Evolutionary conservation across 2,329 filamentous ascomycete genomes (phyloP), one percentile per base, ranked within the genome.

Genomic region (Septoria petroselini): DNA sequence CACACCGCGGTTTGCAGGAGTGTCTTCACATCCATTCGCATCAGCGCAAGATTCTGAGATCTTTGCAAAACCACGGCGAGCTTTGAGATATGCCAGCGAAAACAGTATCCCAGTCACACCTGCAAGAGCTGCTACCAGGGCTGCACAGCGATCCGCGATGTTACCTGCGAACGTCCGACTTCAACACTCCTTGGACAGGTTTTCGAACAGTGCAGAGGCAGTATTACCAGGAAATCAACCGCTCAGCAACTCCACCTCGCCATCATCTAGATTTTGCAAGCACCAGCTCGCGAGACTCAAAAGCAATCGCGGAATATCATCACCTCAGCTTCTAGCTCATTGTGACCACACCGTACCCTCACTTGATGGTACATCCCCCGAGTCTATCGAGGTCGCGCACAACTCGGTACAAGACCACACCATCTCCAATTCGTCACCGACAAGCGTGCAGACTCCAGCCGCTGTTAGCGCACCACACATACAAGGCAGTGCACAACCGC

Each of bases 11-110:
- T 61, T 59, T 27, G 57, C 40, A 6, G 41, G 51, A 4, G 33
- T 62, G 17, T 45, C 50, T 1, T 42, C 52, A 4, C 64, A 67
- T 53, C 65, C 65, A 2, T 61, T 66, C 35, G 35, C 44, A 14
- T 48, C 35, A 40, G 54, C 50, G 14, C 31, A 54, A 41, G 34
- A 27, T n/a, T 15, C 23, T 27, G 23, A 30, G 30, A 5, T 33
- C 5, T n/a, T 17, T n/a, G 60, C 50, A 19, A 39, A 52, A 1
- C 57, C 59, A 4, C 55, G 55, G 33, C 52, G 52, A 37, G 57
- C 62, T 9, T 50, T 65, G 6, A 56, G 49, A 21, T 58, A 55
- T 17, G 51, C 58, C 7, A 51, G 45, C 11, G 61, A 56, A 12
- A 56, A 58, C 21, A 53, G 58, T 7, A 38, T 64, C 17, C 57